A percentile compares a stretch with the other conserved stretches of the same genome.
These are phyloP conservation scores for Themeda triandra DNA, from an alignment of 176 grass and related monocot genomes.

Conservation along the genomic window DNA sequence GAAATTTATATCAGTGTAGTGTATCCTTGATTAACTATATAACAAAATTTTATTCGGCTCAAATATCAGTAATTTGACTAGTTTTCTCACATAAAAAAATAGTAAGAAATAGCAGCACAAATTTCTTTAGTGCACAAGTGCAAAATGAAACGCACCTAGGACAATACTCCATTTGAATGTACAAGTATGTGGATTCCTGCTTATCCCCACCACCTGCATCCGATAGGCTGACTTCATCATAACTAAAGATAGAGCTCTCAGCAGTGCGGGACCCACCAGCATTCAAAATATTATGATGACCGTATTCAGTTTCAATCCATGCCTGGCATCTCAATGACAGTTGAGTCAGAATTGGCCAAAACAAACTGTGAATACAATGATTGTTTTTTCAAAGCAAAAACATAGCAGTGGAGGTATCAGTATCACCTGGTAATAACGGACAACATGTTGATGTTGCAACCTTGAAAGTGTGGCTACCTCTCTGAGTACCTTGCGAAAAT, in stretches of 20 bases:
- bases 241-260: constrained; percentile 66
- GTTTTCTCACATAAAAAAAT: not conserved
- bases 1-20: not conserved
- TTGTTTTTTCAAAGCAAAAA: not conserved
- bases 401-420: constrained; percentile 32
- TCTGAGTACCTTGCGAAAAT: constrained; percentile 75
- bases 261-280: constrained; percentile 50
- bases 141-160: constrained; percentile 45
- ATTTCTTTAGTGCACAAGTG: constrained; percentile 5
- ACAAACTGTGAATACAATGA: constrained; percentile 23
- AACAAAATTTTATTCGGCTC: not conserved
- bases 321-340: constrained; percentile 51
- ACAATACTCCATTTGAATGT: constrained; percentile 99
- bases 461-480: constrained; percentile 93
- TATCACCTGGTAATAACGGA: constrained; percentile 92
- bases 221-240: constrained; percentile 52
- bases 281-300: constrained; percentile 57
- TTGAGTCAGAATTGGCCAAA: constrained; percentile 15
- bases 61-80: not conserved
- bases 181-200: constrained; percentile 88
- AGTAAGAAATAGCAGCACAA: not conserved
- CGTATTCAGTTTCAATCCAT: constrained; percentile 97
- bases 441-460: constrained; percentile 97
- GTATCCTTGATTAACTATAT: constrained; percentile 7
- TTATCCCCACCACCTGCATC: constrained; percentile 62